A percentile compares a stretch with the other conserved stretches of the same genome.
These are phyloP conservation scores for Lathyrus tuberosus DNA, from an alignment of 306 rosid genomes.

Conservation along the genomic window DNA sequence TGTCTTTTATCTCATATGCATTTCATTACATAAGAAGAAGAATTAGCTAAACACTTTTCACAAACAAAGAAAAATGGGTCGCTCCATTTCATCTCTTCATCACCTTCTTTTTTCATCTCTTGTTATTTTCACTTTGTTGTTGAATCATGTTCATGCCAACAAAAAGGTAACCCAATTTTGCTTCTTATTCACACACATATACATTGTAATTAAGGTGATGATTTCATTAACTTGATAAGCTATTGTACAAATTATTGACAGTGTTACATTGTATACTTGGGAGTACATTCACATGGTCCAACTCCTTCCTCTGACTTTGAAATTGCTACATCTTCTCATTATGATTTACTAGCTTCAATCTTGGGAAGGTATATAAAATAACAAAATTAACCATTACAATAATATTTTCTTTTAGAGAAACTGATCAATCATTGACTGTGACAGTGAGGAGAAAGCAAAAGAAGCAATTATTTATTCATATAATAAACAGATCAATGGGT, in stretches of 20 bases:
- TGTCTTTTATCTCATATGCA: background rate
- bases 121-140: conserved; percentile 16
- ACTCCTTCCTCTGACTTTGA: conserved; percentile 46
- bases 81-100: conserved; percentile 14
- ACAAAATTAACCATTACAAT: background rate
- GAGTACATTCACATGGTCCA: conserved; percentile 50
- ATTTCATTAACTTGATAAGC: background rate
- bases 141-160: conserved; percentile 34
- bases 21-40: conserved; percentile 2
- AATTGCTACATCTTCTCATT: conserved; percentile 44
- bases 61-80: conserved; percentile 16
- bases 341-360: conserved; percentile 39
- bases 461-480: conserved; percentile 60
- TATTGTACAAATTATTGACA: background rate
- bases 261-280: conserved; percentile 50
- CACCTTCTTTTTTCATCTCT: conserved; percentile 32
- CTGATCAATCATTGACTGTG: conserved; percentile 32
- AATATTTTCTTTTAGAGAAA: background rate
- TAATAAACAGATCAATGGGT: conserved; percentile 46
- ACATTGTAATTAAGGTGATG: background rate
- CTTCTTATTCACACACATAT: background rate
- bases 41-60: conserved; percentile 3
- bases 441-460: conserved; percentile 48
- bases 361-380: conserved; percentile 44
- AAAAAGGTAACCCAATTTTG: conserved; percentile 31